phyloP scores from a whole-genome alignment of 2,329 filamentous ascomycete species.

The Davidsoniella virescens region DNA sequence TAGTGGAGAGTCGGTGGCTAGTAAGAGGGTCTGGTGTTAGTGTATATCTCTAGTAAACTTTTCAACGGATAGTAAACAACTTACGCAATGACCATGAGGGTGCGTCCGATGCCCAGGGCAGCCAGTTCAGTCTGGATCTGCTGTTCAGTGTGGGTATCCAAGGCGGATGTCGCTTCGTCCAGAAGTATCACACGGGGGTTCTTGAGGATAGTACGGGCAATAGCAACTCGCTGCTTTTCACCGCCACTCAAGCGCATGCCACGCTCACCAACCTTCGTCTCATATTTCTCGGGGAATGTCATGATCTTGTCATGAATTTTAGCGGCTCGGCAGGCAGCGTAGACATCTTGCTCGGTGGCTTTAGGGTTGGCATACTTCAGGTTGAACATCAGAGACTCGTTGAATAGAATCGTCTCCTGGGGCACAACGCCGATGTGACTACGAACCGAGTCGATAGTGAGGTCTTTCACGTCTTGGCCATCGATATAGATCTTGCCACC shows the following conservation, averaged over 20 bases:
- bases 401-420: conserved; percentile 90
- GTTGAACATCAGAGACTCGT: conserved; percentile 90
- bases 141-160: conserved; percentile 85
- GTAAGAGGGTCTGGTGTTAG: conserved; percentile 14
- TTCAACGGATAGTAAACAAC: conserved; percentile 18
- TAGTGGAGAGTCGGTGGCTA: conserved; percentile 67
- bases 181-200: conserved; percentile 82
- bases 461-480: conserved; percentile 63
- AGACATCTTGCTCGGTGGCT: conserved; percentile 68
- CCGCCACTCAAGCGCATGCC: conserved; percentile 76
- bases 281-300: conserved; percentile 72
- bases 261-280: conserved; percentile 81
- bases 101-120: conserved; percentile 68
- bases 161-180: conserved; percentile 80
- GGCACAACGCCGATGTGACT: conserved; percentile 88
- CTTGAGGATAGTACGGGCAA: conserved; percentile 84
- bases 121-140: conserved; percentile 79
- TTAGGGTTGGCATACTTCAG: conserved; percentile 72
- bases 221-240: conserved; percentile 86
- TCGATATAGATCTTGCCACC: conserved; percentile 73
- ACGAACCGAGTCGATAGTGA: conserved; percentile 88
- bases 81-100: conserved; percentile 87
- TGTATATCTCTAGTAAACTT: neutral
- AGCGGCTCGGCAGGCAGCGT: conserved; percentile 65
- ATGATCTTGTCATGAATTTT: conserved; percentile 89